Base-by-base conservation (phyloP, 2,329 filamentous ascomycete species). In the Dendrostoma leiphaemia region DNA sequence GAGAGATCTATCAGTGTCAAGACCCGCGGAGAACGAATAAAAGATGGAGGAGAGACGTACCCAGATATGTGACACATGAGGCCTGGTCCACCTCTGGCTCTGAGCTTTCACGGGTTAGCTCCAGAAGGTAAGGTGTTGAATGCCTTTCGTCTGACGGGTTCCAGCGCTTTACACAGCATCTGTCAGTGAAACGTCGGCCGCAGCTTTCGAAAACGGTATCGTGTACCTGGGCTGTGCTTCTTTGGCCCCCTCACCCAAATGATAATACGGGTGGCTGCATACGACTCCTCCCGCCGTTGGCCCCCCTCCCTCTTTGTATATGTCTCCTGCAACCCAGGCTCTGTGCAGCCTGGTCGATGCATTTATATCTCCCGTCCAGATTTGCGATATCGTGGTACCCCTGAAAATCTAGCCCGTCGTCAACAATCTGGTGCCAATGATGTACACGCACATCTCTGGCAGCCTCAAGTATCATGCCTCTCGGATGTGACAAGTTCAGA, bases 261-360 rank as follows among this genome's bases (percentile, higher is more conserved):
- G 47, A 28, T 46, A 24, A 46, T n/a, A 31, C 51, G 55, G 55
- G 38, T 44, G 32, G 24, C 51, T 57, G 55, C 55, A 57, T 43
- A 19, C n/a, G 19, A 17, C 40, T 19, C 26, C 44, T 41, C 37
- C 17, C 17, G 34, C 34, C 17, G 15, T 37, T 37, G 5, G 17
- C 34, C 37, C 37, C 31, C 29, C n/a, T 29, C 48, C 31, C 13
- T 37, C n/a, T 34, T 32, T 17, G 35, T 51, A 51, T 23, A 38
- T 38, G 38, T 38, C 35, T 51, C 35, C 41, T 41, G 46, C 37
- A n/a, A 34, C 23, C 34, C 12, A 32, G 24, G n/a, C 23, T 13
- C 31, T n/a, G 24, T 13, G 21, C 28, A 53, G 32, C 31, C 34
- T 45, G 41, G 43, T 46, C 37, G 49, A 26, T 56, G 40, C 38